Base-by-base conservation (phyloP, 768 basidiomycete species). In the Lactifluus subvellereus region DNA sequence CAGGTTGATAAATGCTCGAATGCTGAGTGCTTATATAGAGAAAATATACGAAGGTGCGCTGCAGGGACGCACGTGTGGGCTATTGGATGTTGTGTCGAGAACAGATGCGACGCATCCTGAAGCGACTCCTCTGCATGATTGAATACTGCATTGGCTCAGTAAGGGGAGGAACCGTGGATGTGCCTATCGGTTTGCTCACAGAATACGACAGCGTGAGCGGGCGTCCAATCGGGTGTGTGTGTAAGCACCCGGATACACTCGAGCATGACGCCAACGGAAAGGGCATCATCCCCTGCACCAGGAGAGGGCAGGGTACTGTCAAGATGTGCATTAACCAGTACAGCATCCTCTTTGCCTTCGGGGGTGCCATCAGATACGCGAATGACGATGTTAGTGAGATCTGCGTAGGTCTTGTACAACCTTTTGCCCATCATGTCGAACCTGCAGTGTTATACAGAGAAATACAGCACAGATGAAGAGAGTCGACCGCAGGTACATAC, bases 41-140 rank as follows among this genome's bases (percentile, higher is more conserved):
- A 14, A 10, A 14, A 32, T 27, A 0, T 16, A 20, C 11, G 27
- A 54, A 16, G 30, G 49, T 10, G 0, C 18, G 37, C 18, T 18
- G 49, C 35, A 54, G 18, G 30, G 38, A 77, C 87, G 69, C 59
- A 89, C 90, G 86, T 89, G 10, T 79, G 72, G 33, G 84, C 86
- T 62, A 79, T 79, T 16, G 84, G 84, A 71, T 97, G 93, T 69
- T 96, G 93, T 0, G 94, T 97, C 6, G 94, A 87, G 73, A 88
- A 98, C 4, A 97, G 78, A 74, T 98, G 95, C 0, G 92, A 94
- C 0, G 89, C 94, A 70, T 98, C 96, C 73, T 98, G 96, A 35
- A 98, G 76, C 1, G 89, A 92, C 72, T 98, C 95, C 74, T 98
- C 95, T 11, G 89, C 96, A 64, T 96, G 82, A 68, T 98, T 98